A percentile compares a stretch with the other conserved stretches of the same genome.
These are phyloP conservation scores for Penicillium silybi DNA, from an alignment of 495 filamentous ascomycete genomes.

Conservation along the genomic window DNA sequence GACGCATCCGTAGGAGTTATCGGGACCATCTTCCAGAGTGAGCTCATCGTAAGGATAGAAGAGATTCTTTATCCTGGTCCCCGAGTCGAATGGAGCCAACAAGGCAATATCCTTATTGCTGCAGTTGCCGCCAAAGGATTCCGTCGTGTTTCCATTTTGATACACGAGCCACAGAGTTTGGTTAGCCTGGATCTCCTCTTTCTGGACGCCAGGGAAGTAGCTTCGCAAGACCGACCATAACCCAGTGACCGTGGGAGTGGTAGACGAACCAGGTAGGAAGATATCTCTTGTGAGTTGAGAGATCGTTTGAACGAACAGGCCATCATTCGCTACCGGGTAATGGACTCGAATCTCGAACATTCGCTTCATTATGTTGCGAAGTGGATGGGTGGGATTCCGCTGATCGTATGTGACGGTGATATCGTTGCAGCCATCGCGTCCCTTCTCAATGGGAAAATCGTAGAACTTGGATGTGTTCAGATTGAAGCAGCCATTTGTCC, in stretches of 20 bases:
- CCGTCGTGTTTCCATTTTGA: conserved; percentile 43
- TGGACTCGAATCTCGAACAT: conserved; percentile 47
- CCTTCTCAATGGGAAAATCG: conserved; percentile 42
- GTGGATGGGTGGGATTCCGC: conserved; percentile 48
- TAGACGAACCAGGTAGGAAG: conserved; percentile 41
- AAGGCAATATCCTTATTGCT: conserved; percentile 30
- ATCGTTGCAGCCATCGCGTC: conserved; percentile 42
- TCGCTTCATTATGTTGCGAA: conserved; percentile 43
- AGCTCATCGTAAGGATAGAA: conserved; percentile 51
- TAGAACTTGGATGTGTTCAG: conserved; percentile 44
- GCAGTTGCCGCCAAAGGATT: conserved; percentile 42
- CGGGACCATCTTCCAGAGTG: conserved; percentile 24
- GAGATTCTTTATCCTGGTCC: conserved; percentile 44
- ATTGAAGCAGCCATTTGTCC: conserved; percentile 49
- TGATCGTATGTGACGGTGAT: conserved; percentile 49
- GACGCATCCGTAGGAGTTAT: conserved; percentile 36
- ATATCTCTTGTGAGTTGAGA: conserved; percentile 42
- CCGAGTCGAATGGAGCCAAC: conserved; percentile 38
- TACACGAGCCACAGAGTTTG: conserved; percentile 48
- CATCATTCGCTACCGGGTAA: conserved; percentile 48
- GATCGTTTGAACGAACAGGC: conserved; percentile 37
- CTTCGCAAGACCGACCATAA: conserved; percentile 46
- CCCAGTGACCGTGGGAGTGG: conserved; percentile 43
- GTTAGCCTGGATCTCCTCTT: conserved; percentile 12
- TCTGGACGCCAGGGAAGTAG: conserved; percentile 15